A percentile compares a stretch with the other conserved stretches of the same genome.
Evolutionary conservation across 2,329 filamentous ascomycete species (phyloP).

Genomic region (Cladophialophora yegresii): DNA sequence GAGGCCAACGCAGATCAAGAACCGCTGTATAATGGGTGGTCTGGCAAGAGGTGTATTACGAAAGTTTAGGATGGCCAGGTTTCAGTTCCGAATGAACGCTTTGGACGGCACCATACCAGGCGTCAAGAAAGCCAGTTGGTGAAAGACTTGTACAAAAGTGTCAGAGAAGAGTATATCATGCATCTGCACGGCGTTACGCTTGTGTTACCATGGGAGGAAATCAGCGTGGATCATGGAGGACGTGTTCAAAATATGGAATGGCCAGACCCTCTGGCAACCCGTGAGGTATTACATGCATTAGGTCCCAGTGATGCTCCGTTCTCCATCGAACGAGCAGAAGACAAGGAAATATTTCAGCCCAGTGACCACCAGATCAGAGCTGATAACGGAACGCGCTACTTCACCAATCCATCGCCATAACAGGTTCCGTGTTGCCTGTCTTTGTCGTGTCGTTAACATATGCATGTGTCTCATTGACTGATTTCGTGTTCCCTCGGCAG

Average conservation of each 20-base stretch:
- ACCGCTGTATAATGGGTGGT: constrained; percentile 90
- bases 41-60: constrained; percentile 85
- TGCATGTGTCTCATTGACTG: neutral
- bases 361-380: neutral
- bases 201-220: neutral
- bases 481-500: neutral
- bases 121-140: constrained; percentile 97
- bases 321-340: neutral
- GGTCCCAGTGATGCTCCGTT: neutral
- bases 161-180: neutral
- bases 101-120: constrained; percentile 82
- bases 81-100: constrained; percentile 88
- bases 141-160: constrained; percentile 40
- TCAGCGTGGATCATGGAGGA: neutral
- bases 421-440: neutral
- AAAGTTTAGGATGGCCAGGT: constrained; percentile 92
- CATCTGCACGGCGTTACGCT: neutral
- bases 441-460: neutral
- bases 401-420: neutral
- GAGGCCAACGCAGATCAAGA: constrained; percentile 87
- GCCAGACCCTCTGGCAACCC: neutral
- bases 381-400: neutral
- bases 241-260: neutral
- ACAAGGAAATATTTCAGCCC: neutral
- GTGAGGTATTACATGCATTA: neutral